Conservation (phyloP, 116 monocot species). For the Dioscorea cayenensis region DNA sequence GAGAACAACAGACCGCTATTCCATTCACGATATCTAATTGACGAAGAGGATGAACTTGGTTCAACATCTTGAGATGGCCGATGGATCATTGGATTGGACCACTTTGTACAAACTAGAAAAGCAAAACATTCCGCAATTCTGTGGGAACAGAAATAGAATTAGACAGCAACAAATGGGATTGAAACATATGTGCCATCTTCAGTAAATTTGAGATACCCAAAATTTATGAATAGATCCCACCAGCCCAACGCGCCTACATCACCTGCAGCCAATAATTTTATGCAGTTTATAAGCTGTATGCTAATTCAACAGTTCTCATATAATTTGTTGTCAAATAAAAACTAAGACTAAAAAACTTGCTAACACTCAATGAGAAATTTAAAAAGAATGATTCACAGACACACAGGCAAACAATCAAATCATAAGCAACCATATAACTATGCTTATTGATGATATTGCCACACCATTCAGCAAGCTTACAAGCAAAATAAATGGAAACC, state of each 20-base stretch:
- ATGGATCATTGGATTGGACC: constrained; percentile 97
- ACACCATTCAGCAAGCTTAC: too few species aligned
- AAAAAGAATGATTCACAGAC: too few species aligned
- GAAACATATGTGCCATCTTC: neutral
- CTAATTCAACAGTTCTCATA: neutral
- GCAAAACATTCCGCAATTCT: constrained; percentile 98
- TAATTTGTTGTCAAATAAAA: neutral
- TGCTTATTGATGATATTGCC: too few species aligned
- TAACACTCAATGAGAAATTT: too few species aligned
- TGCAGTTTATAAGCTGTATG: neutral
- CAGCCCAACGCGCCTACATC: constrained; percentile 86
- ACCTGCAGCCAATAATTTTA: constrained; percentile 31
- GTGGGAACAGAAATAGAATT: constrained; percentile 11
- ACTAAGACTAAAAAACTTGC: neutral
- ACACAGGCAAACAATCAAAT: too few species aligned
- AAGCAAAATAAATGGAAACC: too few species aligned
- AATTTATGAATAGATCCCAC: constrained; percentile 99
- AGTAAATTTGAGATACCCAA: constrained; percentile 46
- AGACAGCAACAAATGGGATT: neutral
- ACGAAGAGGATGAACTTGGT: constrained; percentile 70
- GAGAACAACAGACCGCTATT: constrained; percentile 67
- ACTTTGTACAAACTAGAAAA: constrained; percentile 97
- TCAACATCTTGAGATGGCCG: constrained; percentile 47
- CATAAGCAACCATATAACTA: too few species aligned
- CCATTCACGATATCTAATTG: constrained; percentile 76